A percentile compares a stretch with the other conserved stretches of the same genome.
These are phyloP conservation scores for Paralagenidium karlingii DNA, from an alignment of 352 stramenopile species.

Conservation along the genomic window DNA sequence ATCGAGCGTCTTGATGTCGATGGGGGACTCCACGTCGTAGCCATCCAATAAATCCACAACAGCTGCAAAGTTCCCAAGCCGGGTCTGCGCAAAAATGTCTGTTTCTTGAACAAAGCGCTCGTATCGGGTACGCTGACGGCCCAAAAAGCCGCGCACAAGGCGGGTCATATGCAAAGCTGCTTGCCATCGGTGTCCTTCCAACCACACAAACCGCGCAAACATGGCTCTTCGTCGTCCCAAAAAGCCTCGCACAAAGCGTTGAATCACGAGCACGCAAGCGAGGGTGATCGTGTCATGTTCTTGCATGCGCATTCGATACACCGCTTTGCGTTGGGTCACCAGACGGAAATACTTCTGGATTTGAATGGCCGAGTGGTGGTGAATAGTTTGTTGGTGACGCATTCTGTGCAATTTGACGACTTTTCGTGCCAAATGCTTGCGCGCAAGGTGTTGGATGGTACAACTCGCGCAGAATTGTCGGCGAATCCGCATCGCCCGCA, in stretches of 20 bases:
- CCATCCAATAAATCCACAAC: conserved; percentile 56
- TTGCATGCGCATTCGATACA: conserved; percentile 15
- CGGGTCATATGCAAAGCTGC: conserved; percentile 29
- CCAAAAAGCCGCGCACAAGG: conserved; percentile 40
- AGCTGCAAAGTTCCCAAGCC: conserved; percentile 25
- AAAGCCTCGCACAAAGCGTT: conserved; percentile 33
- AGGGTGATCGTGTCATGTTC: conserved; percentile 23
- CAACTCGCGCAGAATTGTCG: conserved; percentile 16
- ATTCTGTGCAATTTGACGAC: conserved; percentile 5
- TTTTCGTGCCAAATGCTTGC: conserved; percentile 19
- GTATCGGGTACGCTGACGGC: conserved; percentile 9
- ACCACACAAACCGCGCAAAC: conserved; percentile 13
- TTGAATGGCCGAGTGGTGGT: conserved; percentile 16
- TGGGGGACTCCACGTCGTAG: conserved; percentile 19
- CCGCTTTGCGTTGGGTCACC: conserved; percentile 10
- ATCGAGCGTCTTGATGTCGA: conserved; percentile 21
- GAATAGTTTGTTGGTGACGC: neutral
- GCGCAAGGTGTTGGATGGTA: conserved; percentile 22
- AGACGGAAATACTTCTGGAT: conserved; percentile 32
- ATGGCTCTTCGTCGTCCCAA: conserved; percentile 16
- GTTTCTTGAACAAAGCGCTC: conserved; percentile 17
- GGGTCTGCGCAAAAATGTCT: conserved; percentile 42
- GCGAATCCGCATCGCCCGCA: conserved; percentile 17
- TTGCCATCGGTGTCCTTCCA: conserved; percentile 14
- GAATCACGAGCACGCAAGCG: conserved; percentile 35